Base-by-base conservation (phyloP, 1,284 basidiomycete species). In the Cystobasidium sp. region DNA sequence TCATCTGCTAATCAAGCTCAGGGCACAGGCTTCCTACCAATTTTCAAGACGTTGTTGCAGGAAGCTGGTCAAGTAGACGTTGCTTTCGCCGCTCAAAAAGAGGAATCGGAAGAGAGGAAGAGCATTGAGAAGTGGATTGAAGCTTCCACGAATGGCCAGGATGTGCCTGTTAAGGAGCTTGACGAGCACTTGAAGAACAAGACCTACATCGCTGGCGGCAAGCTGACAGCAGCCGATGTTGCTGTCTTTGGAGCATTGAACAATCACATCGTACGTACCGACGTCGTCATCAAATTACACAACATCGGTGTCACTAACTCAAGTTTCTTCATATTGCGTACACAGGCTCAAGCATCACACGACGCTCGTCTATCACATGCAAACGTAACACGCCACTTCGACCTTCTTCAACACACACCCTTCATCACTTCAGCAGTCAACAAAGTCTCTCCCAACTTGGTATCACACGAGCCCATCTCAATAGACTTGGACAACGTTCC, bases 361-460 rank as follows among this genome's bases (percentile, higher is more conserved):
- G 68, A 70, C 31, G 74, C 76, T 22, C 74, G 67, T 14, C 65
- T 77, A 81, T 84, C 88, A 39, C 87, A 88, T 73, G 92, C 94
- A 6, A 87, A 92, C 37, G 83, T 97, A 61, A 91, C 91, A 58
- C 91, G 95, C 67, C 96, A 95, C 86, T 96, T 97, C 81, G 91
- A 94, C 82, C 92, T 96, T 82, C 88, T 97, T 75, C 94, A 97
- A 85, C 86, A 88, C 63, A 86, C 86, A 24, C 85, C 89, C 4
- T 81, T 85, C 49, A 86, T 94, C 41, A 85, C 87, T 44, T 83
- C 84, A 74, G 85, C 86, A 1, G 87, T 89, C 7, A 85, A 18
- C 61, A 76, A 68, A 51, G 46, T 44, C 41, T 69, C 75, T 0
- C 41, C 65, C 22, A 55, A 75, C 47, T 79, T 84, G 0, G 82